These are phyloP conservation scores for Rhododendron henanense DNA, from an alignment of 148 eudicot genomes.

Conservation along the genomic window DNA sequence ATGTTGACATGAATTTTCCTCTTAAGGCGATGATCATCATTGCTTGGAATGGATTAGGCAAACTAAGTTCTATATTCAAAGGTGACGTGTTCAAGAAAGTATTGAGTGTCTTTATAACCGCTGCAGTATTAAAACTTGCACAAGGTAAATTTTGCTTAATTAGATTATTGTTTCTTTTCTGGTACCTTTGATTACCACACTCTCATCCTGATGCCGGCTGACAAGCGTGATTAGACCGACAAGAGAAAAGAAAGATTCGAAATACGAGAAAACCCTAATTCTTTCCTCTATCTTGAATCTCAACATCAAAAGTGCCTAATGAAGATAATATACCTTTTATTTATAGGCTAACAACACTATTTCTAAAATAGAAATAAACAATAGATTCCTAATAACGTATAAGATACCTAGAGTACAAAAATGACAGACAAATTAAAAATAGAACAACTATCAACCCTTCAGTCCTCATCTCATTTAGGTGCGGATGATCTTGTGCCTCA, in stretches of 20 bases:
- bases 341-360: background rate
- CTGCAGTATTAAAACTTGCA: constrained; percentile 49
- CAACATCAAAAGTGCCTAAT: background rate
- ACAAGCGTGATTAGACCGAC: background rate
- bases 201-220: background rate
- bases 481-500: background rate
- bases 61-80: constrained; percentile 34
- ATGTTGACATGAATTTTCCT: constrained; percentile 8
- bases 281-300: background rate
- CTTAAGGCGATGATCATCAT: constrained; percentile 62
- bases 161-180: background rate
- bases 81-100: constrained; percentile 52
- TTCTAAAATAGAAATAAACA: background rate
- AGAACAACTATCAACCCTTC: background rate
- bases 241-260: background rate
- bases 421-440: background rate
- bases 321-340: background rate
- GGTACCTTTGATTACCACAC: background rate
- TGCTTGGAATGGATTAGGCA: constrained; percentile 61
- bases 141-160: constrained; percentile 34
- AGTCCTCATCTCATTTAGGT: background rate
- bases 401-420: background rate
- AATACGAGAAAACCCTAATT: background rate
- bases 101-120: constrained; percentile 58
- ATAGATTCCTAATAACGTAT: background rate